Conservation (phyloP, 2,329 filamentous ascomycete genomes). For the Colletotrichum orchidophilum region DNA sequence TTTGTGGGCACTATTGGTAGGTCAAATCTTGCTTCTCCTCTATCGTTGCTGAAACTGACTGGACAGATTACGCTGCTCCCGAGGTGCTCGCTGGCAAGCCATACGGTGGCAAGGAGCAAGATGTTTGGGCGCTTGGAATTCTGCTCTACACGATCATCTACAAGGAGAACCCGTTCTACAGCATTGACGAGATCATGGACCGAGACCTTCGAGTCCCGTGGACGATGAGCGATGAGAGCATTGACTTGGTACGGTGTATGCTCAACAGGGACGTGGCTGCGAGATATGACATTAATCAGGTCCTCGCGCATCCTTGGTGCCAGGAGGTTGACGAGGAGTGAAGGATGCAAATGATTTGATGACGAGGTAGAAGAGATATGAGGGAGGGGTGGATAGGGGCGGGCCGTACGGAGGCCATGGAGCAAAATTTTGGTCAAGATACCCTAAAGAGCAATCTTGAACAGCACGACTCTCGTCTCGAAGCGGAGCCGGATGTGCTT, state of each 20-base stretch:
- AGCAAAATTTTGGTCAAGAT: conserved; percentile 33
- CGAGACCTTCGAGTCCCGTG: conserved; percentile 92
- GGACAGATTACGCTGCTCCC: conserved; percentile 93
- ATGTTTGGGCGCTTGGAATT: conserved; percentile 97
- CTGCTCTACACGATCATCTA: conserved; percentile 98
- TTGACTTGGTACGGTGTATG: conserved; percentile 91
- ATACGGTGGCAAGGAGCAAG: conserved; percentile 95
- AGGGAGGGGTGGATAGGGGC: background rate
- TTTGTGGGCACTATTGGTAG: conserved; percentile 98
- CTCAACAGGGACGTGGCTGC: conserved; percentile 87
- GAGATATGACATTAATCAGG: conserved; percentile 86
- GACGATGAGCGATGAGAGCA: conserved; percentile 88
- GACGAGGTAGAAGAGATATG: conserved; percentile 11
- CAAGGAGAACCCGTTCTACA: conserved; percentile 99
- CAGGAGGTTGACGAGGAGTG: conserved; percentile 35
- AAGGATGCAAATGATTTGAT: conserved; percentile 10
- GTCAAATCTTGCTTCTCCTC: conserved; percentile 42
- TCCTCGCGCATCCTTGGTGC: conserved; percentile 90
- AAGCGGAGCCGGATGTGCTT: conserved; percentile 18
- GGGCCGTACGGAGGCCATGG: background rate
- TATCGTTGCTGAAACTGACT: background rate
- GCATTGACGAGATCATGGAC: conserved; percentile 99
- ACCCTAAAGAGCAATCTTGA: conserved; percentile 34
- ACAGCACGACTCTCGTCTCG: conserved; percentile 21
- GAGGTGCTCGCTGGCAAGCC: conserved; percentile 93